Percentiles rank a stretch among this genome's conserved stretches.
These are phyloP conservation scores for Pythium dissimile DNA, from an alignment of 352 stramenopile species.

Conservation along the genomic window DNA sequence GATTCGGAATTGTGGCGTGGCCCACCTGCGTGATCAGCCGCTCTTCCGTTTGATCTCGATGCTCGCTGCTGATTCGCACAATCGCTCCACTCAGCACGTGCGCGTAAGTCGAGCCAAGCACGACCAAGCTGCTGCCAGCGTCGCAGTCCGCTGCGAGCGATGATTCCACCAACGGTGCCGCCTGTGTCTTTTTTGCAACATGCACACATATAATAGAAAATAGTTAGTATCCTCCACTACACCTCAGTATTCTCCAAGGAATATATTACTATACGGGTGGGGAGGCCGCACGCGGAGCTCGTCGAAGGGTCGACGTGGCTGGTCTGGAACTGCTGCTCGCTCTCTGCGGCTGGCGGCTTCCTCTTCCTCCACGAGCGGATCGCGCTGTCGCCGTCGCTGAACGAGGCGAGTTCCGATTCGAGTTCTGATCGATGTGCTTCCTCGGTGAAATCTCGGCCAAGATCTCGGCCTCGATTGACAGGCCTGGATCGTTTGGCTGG, in stretches of 20 bases:
- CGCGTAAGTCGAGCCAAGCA: background rate
- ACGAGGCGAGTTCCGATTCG: no score
- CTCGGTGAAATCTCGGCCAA: constrained; percentile 21
- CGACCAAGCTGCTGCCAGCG: background rate
- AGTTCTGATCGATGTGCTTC: background rate
- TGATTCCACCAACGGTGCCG: constrained; percentile 1
- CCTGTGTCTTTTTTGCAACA: no score
- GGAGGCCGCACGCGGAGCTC: background rate
- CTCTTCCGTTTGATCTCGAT: constrained; percentile 12
- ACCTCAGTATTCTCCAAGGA: background rate
- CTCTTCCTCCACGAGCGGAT: background rate
- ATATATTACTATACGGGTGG: constrained; percentile 22
- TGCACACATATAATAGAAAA: background rate
- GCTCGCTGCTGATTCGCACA: constrained; percentile 9
- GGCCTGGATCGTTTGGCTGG: background rate
- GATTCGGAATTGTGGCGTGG: background rate
- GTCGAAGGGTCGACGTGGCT: background rate
- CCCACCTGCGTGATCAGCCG: constrained; percentile 11
- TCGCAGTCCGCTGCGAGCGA: constrained; percentile 12
- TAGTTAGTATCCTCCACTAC: constrained; percentile 7
- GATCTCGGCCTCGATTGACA: constrained; percentile 36
- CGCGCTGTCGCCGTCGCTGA: background rate
- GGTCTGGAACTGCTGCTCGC: background rate
- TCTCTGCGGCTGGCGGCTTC: background rate
- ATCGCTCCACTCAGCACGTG: background rate